A percentile compares a stretch with the other conserved stretches of the same genome.
Evolutionary conservation across 495 filamentous ascomycete species (phyloP).

Genomic region (Massariosphaeria phaeospora): DNA sequence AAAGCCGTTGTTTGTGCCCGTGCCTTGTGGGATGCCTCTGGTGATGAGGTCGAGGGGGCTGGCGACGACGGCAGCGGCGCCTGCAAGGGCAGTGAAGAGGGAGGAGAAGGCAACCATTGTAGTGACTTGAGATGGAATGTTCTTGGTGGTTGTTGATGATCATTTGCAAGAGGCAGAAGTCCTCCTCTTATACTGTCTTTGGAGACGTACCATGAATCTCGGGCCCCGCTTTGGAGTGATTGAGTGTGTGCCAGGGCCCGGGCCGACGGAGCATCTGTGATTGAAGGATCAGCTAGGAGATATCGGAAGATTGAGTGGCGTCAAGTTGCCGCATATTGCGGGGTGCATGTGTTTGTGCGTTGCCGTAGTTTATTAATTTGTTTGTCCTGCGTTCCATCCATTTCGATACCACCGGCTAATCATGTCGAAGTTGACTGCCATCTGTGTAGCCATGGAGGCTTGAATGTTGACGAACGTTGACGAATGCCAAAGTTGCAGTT

Average conservation of each 20-base stretch:
- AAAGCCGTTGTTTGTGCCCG: slow-evolving; percentile 31
- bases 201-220: too few relatives aligned
- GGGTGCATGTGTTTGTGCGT: slow-evolving; percentile 18
- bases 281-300: neutral
- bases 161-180: neutral
- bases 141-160: slow-evolving; percentile 1
- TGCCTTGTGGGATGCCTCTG: slow-evolving; percentile 4
- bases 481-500: too few relatives aligned
- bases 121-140: too few relatives aligned
- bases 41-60: slow-evolving; percentile 11
- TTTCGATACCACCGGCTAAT: slow-evolving; percentile 20
- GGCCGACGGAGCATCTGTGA: slow-evolving; percentile 5
- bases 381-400: neutral
- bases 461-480: too few relatives aligned
- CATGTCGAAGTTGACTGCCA: slow-evolving; percentile 2
- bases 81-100: slow-evolving; percentile 10
- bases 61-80: slow-evolving; percentile 15
- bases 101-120: slow-evolving; percentile 26
- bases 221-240: too few relatives aligned
- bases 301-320: slow-evolving; percentile 9
- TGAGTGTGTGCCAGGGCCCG: slow-evolving; percentile 5
- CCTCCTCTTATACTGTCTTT: slow-evolving; percentile 12
- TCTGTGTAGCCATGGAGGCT: too few relatives aligned
- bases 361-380: too few relatives aligned
- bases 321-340: slow-evolving; percentile 15